These are phyloP conservation scores for Paecilomyces variotii DNA, from an alignment of 2,329 filamentous ascomycete species.

Conservation along the genomic window DNA sequence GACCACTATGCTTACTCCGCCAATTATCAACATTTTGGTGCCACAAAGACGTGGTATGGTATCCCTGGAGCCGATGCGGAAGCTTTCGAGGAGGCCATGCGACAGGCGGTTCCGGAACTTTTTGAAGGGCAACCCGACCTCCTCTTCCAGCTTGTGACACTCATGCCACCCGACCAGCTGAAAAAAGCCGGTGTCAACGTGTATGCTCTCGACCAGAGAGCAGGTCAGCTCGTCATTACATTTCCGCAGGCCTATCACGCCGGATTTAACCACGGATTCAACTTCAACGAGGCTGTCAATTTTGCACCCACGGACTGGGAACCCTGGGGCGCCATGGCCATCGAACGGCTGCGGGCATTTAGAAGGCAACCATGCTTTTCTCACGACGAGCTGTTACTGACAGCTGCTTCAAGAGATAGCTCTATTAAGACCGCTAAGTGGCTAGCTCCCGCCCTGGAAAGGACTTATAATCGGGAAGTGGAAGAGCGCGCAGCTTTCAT, in stretches of 20 bases:
- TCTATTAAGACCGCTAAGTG: conserved; percentile 90
- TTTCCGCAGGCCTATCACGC: conserved; percentile 97
- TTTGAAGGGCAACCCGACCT: conserved; percentile 97
- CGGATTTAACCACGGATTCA: conserved; percentile 97
- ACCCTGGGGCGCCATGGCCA: conserved; percentile 76
- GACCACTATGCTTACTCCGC: conserved; percentile 97
- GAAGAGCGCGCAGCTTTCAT: conserved; percentile 61
- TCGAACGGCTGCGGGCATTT: conserved; percentile 78
- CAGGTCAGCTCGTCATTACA: conserved; percentile 91
- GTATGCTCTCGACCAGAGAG: conserved; percentile 90
- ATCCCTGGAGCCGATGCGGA: conserved; percentile 90
- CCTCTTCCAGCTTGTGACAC: conserved; percentile 92
- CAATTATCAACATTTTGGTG: conserved; percentile 97
- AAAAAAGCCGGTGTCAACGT: conserved; percentile 88
- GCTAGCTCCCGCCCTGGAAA: conserved; percentile 78
- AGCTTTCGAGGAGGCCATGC: conserved; percentile 93
- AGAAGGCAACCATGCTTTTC: conserved; percentile 92
- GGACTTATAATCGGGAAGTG: conserved; percentile 67
- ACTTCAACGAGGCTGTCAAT: conserved; percentile 98
- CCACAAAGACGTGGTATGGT: conserved; percentile 98
- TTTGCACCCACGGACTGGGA: conserved; percentile 96
- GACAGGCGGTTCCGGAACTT: conserved; percentile 85
- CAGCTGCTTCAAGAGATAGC: conserved; percentile 71
- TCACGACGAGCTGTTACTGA: conserved; percentile 88
- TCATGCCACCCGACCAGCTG: conserved; percentile 86